Evolutionary conservation across 257 asterid genomes (phyloP).

Genomic region (Nicotiana tabacum): DNA sequence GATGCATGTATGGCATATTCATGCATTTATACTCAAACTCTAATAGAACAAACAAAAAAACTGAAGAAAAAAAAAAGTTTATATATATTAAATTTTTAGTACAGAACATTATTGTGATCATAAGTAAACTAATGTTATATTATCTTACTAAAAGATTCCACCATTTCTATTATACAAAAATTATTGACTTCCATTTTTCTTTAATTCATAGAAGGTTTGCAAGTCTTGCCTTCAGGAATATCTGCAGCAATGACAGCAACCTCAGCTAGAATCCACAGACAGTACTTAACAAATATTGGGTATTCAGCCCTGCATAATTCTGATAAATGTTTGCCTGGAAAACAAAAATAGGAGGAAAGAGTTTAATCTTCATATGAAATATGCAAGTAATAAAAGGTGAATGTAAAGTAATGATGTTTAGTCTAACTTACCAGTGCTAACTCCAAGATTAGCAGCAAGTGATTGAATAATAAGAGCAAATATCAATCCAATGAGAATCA

Average conservation of each 20-base stretch:
- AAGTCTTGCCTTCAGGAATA: slow-evolving; percentile 74
- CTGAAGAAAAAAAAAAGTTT: background rate
- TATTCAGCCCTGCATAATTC: slow-evolving; percentile 82
- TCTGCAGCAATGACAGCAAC: slow-evolving; percentile 91
- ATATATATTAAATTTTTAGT: no score
- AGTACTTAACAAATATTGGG: slow-evolving; percentile 52
- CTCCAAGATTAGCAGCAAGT: slow-evolving; percentile 94
- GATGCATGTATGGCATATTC: background rate
- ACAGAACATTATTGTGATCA: background rate
- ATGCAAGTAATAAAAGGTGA: background rate
- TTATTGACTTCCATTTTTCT: background rate
- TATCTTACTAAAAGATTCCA: background rate
- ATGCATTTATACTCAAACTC: background rate
- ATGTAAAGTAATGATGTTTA: background rate
- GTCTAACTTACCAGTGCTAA: slow-evolving; percentile 57
- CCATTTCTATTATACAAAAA: background rate
- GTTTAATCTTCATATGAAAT: background rate
- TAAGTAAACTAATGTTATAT: background rate
- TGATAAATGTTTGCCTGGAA: slow-evolving; percentile 69
- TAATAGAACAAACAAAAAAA: background rate
- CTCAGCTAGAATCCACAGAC: slow-evolving; percentile 85
- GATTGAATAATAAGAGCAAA: slow-evolving; percentile 90
- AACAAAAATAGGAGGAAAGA: background rate
- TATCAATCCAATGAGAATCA: slow-evolving; percentile 75
- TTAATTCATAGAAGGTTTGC: background rate